These are phyloP conservation scores for Otatea glauca DNA, from an alignment of 176 grass and related monocot genomes.

Conservation along the genomic window DNA sequence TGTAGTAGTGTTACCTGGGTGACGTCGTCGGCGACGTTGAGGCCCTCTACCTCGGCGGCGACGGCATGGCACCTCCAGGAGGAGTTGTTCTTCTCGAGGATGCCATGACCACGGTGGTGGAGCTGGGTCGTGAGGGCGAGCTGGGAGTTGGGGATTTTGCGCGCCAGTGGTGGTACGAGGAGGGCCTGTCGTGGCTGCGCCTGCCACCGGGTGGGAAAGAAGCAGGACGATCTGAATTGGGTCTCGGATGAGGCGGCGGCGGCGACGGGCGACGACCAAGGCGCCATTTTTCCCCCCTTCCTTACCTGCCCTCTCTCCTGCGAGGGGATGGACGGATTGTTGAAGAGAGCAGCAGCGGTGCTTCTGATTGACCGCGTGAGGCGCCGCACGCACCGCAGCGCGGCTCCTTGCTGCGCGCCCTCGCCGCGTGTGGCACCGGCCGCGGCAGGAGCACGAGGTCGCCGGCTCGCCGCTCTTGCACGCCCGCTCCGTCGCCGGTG, in stretches of 20 bases:
- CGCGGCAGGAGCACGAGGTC: no score
- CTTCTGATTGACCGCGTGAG: neutral
- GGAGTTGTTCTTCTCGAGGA: neutral
- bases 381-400: neutral
- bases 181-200: slow-evolving; percentile 6
- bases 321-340: no score
- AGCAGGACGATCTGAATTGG: slow-evolving; percentile 1
- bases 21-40: slow-evolving; percentile 85
- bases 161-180: slow-evolving; percentile 26
- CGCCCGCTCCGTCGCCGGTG: no score
- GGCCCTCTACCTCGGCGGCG: slow-evolving; percentile 72
- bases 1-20: slow-evolving; percentile 58
- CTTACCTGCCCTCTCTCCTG: no score
- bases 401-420: no score
- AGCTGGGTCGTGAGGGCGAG: slow-evolving; percentile 24
- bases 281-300: slow-evolving; percentile 18
- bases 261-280: slow-evolving; percentile 41
- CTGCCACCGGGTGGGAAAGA: neutral
- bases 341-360: no score
- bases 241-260: neutral
- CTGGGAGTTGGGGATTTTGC: neutral
- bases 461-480: no score
- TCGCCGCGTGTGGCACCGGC: no score
- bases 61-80: slow-evolving; percentile 60
- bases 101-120: no score